These are phyloP conservation scores for Saksenaea oblongispora DNA, from an alignment of 371 early-diverging fungal species.

Conservation along the genomic window DNA sequence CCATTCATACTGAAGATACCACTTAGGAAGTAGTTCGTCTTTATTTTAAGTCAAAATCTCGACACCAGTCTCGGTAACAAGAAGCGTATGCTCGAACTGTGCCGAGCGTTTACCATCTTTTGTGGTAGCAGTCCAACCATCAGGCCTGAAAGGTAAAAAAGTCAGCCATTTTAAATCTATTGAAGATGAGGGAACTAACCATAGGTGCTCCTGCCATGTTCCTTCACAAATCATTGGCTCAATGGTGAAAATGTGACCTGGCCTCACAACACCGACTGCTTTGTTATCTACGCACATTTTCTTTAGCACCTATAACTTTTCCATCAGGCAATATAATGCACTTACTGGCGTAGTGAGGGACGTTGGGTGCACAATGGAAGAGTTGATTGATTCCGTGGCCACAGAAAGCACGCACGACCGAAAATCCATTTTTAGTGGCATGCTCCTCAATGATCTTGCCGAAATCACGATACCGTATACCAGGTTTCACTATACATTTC, in stretches of 20 bases:
- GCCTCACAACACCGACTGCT: slow-evolving; percentile 91
- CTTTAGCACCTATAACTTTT: no score
- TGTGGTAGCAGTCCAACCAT: slow-evolving; percentile 92
- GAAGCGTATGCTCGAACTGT: slow-evolving; percentile 98
- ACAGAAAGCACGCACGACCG: slow-evolving; percentile 90
- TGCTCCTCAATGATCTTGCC: slow-evolving; percentile 88
- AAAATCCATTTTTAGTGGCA: slow-evolving; percentile 81
- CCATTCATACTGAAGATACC: no score
- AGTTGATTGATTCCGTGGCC: slow-evolving; percentile 91
- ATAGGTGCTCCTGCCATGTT: slow-evolving; percentile 39
- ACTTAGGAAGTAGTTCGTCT: no score
- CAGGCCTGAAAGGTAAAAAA: slow-evolving; percentile 62
- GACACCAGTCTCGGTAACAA: slow-evolving; percentile 91
- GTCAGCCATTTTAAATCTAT: not conserved
- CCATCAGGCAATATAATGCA: not conserved
- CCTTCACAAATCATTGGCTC: slow-evolving; percentile 98
- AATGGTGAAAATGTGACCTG: slow-evolving; percentile 95
- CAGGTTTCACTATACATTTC: slow-evolving; percentile 76
- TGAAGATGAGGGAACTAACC: slow-evolving; percentile 24
- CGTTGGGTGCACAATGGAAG: slow-evolving; percentile 87
- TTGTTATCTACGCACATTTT: slow-evolving; percentile 66
- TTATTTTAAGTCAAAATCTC: slow-evolving; percentile 80
- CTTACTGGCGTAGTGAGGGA: slow-evolving; percentile 90
- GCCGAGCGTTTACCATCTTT: slow-evolving; percentile 92
- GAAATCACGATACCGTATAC: slow-evolving; percentile 86